Evolutionary conservation across 2,329 filamentous ascomycete genomes (phyloP), one percentile per base, ranked within the genome.

Genomic region (Xylariaceae sp.): DNA sequence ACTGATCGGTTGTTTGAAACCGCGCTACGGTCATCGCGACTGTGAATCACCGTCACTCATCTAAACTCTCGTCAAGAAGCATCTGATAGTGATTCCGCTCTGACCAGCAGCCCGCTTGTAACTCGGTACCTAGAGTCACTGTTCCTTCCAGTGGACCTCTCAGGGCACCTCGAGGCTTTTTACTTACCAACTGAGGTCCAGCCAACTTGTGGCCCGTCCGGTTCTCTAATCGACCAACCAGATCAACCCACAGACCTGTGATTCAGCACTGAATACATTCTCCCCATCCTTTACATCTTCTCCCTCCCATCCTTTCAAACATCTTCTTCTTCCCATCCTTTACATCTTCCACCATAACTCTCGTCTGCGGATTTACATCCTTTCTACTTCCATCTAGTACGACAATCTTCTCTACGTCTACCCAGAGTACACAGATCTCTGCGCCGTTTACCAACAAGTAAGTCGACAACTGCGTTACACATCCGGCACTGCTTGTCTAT

Each of bases 31-130:
- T 17, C 49, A 59, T 13, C 42, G 45, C 23, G 17, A 42, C 30
- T 47, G 15, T 30, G 59, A 55, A 50, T 23, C 44, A 53, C 56
- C 55, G 34, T 53, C 51, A 55, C 47, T 30, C 47, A 53, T 50
- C 53, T 37, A 4, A 35, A 5, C 35, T 49, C 50, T 59, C 56
- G 51, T 53, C 57, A 56, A 13, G 45, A 9, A 60, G 45, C 55
- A 59, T 62, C 39, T 56, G 39, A 51, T 52, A 45, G 23, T 45
- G 42, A 52, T 34, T 52, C 42, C 56, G 57, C 55, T 52, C 58
- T 60, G 53, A 53, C 53, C 57, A 58, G 48, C 18, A 50, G 53
- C 42, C n/a, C 11, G 42, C 42, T 6, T 30, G 23, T 13, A 45
- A n/a, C 4, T 45, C 13, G 11, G 42, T 13, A 30, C 23, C 23